Base-by-base conservation (phyloP, 805 yeast species). In the Saitoella complicata region DNA sequence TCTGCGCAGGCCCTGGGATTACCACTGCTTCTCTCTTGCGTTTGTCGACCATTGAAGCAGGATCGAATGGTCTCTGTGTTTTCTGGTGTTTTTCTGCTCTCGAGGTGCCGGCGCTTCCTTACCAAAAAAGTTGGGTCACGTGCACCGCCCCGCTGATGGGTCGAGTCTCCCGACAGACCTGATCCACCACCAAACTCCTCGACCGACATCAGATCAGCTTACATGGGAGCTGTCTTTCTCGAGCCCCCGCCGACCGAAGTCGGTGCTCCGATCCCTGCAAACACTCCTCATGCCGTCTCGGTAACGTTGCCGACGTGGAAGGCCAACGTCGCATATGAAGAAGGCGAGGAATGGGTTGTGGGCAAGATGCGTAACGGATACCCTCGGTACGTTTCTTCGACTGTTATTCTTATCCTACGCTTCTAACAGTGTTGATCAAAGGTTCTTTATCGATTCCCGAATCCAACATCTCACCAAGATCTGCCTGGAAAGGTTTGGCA, bases 251-350 rank as follows among this genome's bases (percentile, higher is more conserved):
- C 21, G 21, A 21, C 58, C 12, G 65, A 55, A 37, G 72, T 85
- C 11, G 96, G 96, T 3, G 80, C 73, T 11, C 75, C 95, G 1
- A 87, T 91, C 47, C 96, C 98, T 2, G 79, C 82, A 48, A 78
- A 84, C 58, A 80, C 93, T 0, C 77, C 80, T 2, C 97, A 91
- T 61, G 95, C 96, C 0, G 95, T 88, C 1, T 83, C 95, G 8
- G 96, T 88, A 40, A 82, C 94, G 1, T 69, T 88, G 33, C 98
- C 98, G 6, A 82, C 95, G 0, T 91, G 97, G 98, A 80, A 75
- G 41, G 85, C 94, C 39, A 84, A 81, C 4, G 81, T 91, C 1
- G 95, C 85, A 3, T 91, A 91, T 56, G 95, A 86, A 58, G 91
- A 83, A 60, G 94, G 95, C 12, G 78, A 82, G 55, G 77, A 72